Evolutionary conservation across 352 stramenopile species (phyloP).

Genomic region (Albugo candida): DNA sequence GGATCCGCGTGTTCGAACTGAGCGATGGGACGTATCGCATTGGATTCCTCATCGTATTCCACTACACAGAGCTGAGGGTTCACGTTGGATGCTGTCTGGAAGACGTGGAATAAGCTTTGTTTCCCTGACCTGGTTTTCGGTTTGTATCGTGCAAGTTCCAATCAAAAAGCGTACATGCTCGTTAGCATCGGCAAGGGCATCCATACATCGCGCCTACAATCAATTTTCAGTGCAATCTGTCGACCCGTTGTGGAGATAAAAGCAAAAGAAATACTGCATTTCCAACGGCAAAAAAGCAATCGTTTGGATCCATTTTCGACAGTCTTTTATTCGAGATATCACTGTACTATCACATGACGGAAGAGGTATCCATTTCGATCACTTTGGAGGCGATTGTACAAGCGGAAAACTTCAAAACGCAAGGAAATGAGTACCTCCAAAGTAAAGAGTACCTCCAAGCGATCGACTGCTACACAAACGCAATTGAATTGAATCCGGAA

Average conservation of each 20-base stretch:
- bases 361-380: too few relatives aligned
- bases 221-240: too few relatives aligned
- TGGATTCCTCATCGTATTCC: conserved; percentile 24
- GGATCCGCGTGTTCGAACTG: conserved; percentile 25
- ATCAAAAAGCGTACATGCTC: conserved; percentile 41
- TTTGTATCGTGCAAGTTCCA: conserved; percentile 37
- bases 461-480: conserved; percentile 68
- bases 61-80: conserved; percentile 28
- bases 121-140: conserved; percentile 33
- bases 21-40: conserved; percentile 17
- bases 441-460: conserved; percentile 36
- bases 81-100: background rate
- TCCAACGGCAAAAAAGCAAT: too few relatives aligned
- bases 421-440: conserved; percentile 59
- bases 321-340: too few relatives aligned
- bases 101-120: conserved; percentile 2
- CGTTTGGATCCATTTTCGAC: too few relatives aligned
- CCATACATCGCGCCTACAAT: conserved; percentile 44
- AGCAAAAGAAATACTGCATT: too few relatives aligned
- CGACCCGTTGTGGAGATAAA: too few relatives aligned
- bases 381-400: conserved; percentile 27
- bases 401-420: conserved; percentile 63
- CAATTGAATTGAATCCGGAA: conserved; percentile 64
- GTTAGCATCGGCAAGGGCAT: conserved; percentile 42
- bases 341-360: too few relatives aligned